Evolutionary conservation across 139 green algal genomes (phyloP), one percentile per base, ranked within the genome.

Genomic region (Asterochloris sp.): DNA sequence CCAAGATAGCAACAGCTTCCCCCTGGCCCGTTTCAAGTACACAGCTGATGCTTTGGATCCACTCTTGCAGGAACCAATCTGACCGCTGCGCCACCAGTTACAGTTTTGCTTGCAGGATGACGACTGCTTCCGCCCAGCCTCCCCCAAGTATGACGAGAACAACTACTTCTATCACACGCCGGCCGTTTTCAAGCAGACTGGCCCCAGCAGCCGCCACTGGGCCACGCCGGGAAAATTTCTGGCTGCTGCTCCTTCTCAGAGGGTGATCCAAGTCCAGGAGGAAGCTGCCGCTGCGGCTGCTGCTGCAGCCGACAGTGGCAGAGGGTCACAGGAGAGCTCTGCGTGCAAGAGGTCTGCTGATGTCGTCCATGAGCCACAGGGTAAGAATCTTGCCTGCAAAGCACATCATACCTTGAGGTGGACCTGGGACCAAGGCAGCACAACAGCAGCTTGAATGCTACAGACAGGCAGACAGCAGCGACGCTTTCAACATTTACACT

Each of bases 111-210:
- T 54, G 28, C 21, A 86, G n/a, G 87, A 86, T 28, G 85, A 89
- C 17, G 81, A 86, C 15, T 76, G 87, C 12, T 83, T 86, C 10
- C 79, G 78, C n/a, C 95, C 95, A 1, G 76, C 94, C 2, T 98
- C 95, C 11, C 96, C 96, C 21, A 99, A 99, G 87, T 99, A 98
- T 82, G 95, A 98, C 68, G 94, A 99, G 89, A 80, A 86, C 61
- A 90, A 86, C 13, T 93, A 86, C 80, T 98, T 95, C 82, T 94
- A 91, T 83, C 88, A 74, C 23, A 84, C 84, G n/a, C 68, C 83
- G 12, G 75, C 76, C 13, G 23, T 76, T 24, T 68, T 67, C 76
- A 80, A 80, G 60, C 76, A 61, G 1, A 62, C 76, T n/a, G 76
- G 60, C 60, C 60, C 68, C n/a, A 69, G 60, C 23, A 62, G 76